Percentiles rank a stretch among this genome's conserved stretches.
phyloP scores from a whole-genome alignment of 2,329 filamentous ascomycete genomes.

The Erysiphe neolycopersici region DNA sequence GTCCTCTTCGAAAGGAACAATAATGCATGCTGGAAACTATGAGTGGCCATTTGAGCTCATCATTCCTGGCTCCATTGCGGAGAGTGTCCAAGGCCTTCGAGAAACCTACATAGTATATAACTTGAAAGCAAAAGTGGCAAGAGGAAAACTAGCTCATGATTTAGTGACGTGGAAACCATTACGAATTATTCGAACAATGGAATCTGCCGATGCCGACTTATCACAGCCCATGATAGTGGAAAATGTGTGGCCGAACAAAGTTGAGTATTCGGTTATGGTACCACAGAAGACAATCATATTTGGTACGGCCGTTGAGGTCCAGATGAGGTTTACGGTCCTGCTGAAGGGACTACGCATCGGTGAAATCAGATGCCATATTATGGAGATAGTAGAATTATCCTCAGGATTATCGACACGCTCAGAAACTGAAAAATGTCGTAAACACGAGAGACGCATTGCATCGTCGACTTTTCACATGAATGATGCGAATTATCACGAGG shows the following conservation, averaged over 20 bases:
- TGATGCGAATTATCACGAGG: conserved; percentile 37
- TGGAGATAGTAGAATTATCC: conserved; percentile 50
- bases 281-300: conserved; percentile 89
- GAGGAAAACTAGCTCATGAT: conserved; percentile 74
- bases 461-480: conserved; percentile 28
- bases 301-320: conserved; percentile 58
- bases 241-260: conserved; percentile 93
- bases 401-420: conserved; percentile 19
- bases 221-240: conserved; percentile 84
- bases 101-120: conserved; percentile 77
- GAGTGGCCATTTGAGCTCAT: conserved; percentile 58
- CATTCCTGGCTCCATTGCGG: conserved; percentile 44
- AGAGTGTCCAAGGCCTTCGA: conserved; percentile 72
- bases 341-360: conserved; percentile 71
- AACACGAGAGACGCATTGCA: conserved; percentile 35
- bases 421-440: conserved; percentile 27
- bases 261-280: conserved; percentile 82
- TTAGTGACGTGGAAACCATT: conserved; percentile 55
- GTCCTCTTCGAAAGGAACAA: conserved; percentile 23
- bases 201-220: conserved; percentile 49
- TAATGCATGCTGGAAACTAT: conserved; percentile 48
- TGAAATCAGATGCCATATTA: conserved; percentile 52
- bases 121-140: conserved; percentile 66
- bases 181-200: conserved; percentile 51
- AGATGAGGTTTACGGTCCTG: conserved; percentile 68